Base-by-base conservation (phyloP, 2,329 filamentous ascomycete genomes). In the Fonsecaea multimorphosa region DNA sequence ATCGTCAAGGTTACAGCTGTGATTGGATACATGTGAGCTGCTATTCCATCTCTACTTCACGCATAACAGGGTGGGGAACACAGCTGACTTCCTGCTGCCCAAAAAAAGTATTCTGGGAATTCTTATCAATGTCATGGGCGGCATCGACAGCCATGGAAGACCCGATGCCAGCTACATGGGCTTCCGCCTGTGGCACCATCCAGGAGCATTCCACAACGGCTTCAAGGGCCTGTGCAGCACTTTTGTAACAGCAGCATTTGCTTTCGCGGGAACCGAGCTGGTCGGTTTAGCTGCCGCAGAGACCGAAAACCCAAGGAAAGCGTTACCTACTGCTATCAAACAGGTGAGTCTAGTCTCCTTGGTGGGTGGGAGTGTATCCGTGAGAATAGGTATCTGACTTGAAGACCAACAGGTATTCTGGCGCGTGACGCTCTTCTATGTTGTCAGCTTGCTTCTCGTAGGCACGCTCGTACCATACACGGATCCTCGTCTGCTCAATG, bases 31-130 rank as follows among this genome's bases (percentile, higher is more conserved):
- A 92, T 94, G 87, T 80, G 86, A 77, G 12, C 40, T 24, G 8
- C n/a, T 19, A 2, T 49, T 14, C 44, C 9, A 0, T 60, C 46
- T 19, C 1, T 29, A 38, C 31, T n/a, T n/a, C n/a, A n/a, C n/a
- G 22, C 24, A 2, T 19, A n/a, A 27, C 19, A 14, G 34, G 14
- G 34, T 49, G 3, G 5, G 3, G 3, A 11, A 3, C 56, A 60
- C 11, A 16, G 12, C 66, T 68, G 38, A 69, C 55, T 14, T 9
- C 7, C 8, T 58, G 32, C 14, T n/a, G 70, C 5, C 66, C n/a
- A n/a, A n/a, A n/a, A n/a, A n/a, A n/a, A 91, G 89, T 72, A 86
- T 97, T 58, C 86, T 96, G 3, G 93, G 91, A 8, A 87, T 96
- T 62, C 87, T 96, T 63, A 78, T 82, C 61, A 78, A 80, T 64